phyloP scores from a whole-genome alignment of 164 flowering plant genomes.

The Santalum album region DNA sequence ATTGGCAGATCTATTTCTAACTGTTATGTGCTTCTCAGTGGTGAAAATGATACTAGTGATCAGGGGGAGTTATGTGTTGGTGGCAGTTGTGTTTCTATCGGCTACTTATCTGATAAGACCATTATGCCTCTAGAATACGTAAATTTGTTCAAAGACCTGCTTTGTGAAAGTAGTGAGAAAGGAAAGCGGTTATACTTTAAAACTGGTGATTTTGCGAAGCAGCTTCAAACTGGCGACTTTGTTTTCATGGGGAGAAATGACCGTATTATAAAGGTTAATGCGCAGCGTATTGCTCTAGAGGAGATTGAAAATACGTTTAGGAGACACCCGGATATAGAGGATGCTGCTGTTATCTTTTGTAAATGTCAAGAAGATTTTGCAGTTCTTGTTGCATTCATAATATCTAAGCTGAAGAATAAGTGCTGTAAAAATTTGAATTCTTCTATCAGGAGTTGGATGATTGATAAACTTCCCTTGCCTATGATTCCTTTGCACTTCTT shows the following conservation, averaged over 20 bases:
- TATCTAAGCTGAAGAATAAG: slow-evolving; percentile 23
- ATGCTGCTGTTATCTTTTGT: slow-evolving; percentile 59
- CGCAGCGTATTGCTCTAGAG: slow-evolving; percentile 74
- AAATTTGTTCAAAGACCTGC: slow-evolving; percentile 22
- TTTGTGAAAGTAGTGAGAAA: slow-evolving; percentile 8
- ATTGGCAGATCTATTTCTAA: slow-evolving; percentile 76
- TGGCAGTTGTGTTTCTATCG: slow-evolving; percentile 59
- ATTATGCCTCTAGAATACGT: slow-evolving; percentile 24
- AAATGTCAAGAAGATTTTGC: slow-evolving; percentile 28
- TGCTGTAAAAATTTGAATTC: slow-evolving; percentile 20
- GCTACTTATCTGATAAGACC: slow-evolving; percentile 35
- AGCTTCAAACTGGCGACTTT: slow-evolving; percentile 61
- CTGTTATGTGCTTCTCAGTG: slow-evolving; percentile 56
- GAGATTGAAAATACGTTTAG: slow-evolving; percentile 66
- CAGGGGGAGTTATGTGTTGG: slow-evolving; percentile 75
- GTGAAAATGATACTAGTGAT: slow-evolving; percentile 30
- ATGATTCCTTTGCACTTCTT: slow-evolving; percentile 54
- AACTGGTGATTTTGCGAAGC: slow-evolving; percentile 77
- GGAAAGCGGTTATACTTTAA: slow-evolving; percentile 30
- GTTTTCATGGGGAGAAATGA: slow-evolving; percentile 80
- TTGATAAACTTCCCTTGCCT: slow-evolving; percentile 38
- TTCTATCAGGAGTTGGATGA: slow-evolving; percentile 57
- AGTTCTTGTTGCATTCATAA: slow-evolving; percentile 48
- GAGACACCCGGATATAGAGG: slow-evolving; percentile 47
- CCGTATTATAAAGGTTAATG: slow-evolving; percentile 67